phyloP scores from a whole-genome alignment of 1,139 yeast species.

The Nakaseomyces nivariensis region DNA sequence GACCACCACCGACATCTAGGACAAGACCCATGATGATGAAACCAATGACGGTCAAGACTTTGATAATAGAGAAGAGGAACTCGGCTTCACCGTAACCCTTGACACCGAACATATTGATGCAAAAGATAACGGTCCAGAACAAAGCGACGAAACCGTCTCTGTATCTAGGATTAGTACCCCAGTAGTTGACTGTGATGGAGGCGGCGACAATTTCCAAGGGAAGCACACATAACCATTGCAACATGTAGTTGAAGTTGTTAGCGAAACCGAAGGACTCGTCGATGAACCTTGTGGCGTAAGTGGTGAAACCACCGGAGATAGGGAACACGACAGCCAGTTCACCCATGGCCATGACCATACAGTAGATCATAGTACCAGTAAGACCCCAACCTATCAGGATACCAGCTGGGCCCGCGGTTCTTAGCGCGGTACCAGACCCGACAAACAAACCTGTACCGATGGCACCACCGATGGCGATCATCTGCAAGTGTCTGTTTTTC shows the following conservation, averaged over 20 bases:
- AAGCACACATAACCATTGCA: constrained; percentile 60
- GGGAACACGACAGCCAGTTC: constrained; percentile 63
- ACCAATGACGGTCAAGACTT: constrained; percentile 54
- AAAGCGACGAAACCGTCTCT: constrained; percentile 39
- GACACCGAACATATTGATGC: constrained; percentile 58
- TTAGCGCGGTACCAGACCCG: constrained; percentile 55
- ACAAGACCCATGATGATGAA: constrained; percentile 62
- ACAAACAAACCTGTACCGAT: constrained; percentile 57
- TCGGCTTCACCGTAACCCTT: constrained; percentile 58
- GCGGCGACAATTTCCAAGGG: constrained; percentile 71
- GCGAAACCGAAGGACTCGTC: constrained; percentile 72
- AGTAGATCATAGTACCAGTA: constrained; percentile 47
- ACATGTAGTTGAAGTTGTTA: constrained; percentile 61
- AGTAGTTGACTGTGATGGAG: constrained; percentile 55
- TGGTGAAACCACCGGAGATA: constrained; percentile 62
- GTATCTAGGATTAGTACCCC: constrained; percentile 34
- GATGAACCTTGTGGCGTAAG: constrained; percentile 55
- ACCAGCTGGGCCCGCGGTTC: constrained; percentile 59
- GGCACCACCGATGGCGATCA: constrained; percentile 61
- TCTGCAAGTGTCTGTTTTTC: constrained; percentile 56
- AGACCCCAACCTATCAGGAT: constrained; percentile 47
- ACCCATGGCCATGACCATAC: constrained; percentile 60
- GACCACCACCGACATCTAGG: constrained; percentile 62
- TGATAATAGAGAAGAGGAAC: constrained; percentile 48
- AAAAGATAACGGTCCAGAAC: constrained; percentile 48